Base-by-base conservation (phyloP, 225 moss, liverwort and hornwort genomes). In the Takakia lepidozioides region DNA sequence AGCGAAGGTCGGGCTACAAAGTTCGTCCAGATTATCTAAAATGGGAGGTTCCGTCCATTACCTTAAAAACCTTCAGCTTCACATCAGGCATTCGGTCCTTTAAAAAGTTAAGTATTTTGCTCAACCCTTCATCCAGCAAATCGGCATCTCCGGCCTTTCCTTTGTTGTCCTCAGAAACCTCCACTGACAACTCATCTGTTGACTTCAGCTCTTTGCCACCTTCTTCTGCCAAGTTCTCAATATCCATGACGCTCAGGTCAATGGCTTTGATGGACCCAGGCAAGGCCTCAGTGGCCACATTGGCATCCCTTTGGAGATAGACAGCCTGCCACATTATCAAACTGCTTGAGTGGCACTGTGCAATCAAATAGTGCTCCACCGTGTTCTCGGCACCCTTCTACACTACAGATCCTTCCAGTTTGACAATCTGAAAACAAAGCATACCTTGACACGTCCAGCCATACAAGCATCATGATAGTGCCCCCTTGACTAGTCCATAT, bases 31-130 rank as follows among this genome's bases (percentile, higher is more conserved):
- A 32, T 32, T 11, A 32, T 6, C 32, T 32, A 32, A 6, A 11
- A 32, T 32, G 11, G 7, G 8, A 32, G 32, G 32, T 32, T 32
- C 32, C 0, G 7, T 32, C 11, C 7, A 11, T 46, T 70, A 80
- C 80, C 80, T 80, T 80, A 21, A 80, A 85, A 3, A 87, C 91
- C 65, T 99, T 91, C 48, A 99, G 56, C 69, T 79, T 99, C 36
- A 99, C 83, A 72, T 87, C 87, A 20, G 98, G 98, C 75, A 99
- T 99, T 63, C 91, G 87, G 41, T 87, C 87, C 67, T 91, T 99
- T 25, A 99, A 73, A 59, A 99, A 99, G 48, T 87, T 91, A 68
- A 99, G 72, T 36, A 99, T 91, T 59, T 87, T 91, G 65, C 72
- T 91, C 34, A 99, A 64, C 25, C 91, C 85, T 55, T 99, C 98